These are phyloP conservation scores for Populus hybrid DNA, from an alignment of 441 rosid genomes.

Conservation along the genomic window DNA sequence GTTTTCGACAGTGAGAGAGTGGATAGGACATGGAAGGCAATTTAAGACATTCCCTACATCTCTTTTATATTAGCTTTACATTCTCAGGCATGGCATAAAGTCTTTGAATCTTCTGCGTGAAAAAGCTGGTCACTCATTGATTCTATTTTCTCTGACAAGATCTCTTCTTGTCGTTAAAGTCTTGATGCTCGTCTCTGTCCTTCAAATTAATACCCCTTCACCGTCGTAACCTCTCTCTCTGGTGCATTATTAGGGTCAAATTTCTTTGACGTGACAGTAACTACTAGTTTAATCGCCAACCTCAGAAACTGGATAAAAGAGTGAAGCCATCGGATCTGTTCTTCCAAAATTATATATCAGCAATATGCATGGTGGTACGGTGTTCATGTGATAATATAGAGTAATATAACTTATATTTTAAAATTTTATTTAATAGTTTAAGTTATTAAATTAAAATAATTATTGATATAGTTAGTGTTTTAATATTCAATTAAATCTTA, in stretches of 20 bases:
- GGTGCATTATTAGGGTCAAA: neutral
- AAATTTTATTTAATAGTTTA: too few relatives aligned
- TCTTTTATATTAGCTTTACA: neutral
- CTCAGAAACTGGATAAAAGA: neutral
- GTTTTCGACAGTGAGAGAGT: neutral
- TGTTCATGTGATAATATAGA: too few relatives aligned
- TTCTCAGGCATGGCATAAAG: neutral
- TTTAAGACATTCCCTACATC: conserved; percentile 18
- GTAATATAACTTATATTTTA: too few relatives aligned
- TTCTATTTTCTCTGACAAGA: conserved; percentile 26
- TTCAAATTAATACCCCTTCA: neutral
- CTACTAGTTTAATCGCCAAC: conserved; percentile 1
- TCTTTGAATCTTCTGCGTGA: neutral
- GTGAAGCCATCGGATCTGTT: neutral
- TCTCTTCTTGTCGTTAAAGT: conserved; percentile 36
- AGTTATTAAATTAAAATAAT: too few relatives aligned
- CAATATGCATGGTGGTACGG: too few relatives aligned
- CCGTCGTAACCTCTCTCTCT: conserved; percentile 7
- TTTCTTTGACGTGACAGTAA: neutral
- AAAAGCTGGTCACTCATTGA: conserved; percentile 22
- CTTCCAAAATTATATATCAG: too few relatives aligned
- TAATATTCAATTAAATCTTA: too few relatives aligned
- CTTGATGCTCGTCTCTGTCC: conserved; percentile 11
- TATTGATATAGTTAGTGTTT: too few relatives aligned
- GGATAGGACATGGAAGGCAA: conserved; percentile 9